phyloP scores from a whole-genome alignment of 345 rosid genomes.

The Streptanthus diversifolius region DNA sequence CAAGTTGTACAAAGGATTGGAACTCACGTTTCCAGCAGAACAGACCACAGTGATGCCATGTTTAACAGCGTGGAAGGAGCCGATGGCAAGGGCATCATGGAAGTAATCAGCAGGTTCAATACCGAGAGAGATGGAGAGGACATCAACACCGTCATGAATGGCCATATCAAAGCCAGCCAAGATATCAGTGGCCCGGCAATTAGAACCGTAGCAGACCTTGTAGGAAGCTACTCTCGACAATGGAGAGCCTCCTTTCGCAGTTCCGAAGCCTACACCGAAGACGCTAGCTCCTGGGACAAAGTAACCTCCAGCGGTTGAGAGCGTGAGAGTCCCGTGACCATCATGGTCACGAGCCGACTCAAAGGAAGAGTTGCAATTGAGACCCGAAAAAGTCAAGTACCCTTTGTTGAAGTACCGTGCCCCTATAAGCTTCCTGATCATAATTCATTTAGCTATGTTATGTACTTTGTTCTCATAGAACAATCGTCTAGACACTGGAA shows the following conservation, averaged over 20 bases:
- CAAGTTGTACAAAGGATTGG: slow-evolving; percentile 36
- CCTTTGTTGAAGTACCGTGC: slow-evolving; percentile 18
- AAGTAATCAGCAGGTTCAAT: not conserved
- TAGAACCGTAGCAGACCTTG: slow-evolving; percentile 33
- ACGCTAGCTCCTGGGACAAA: slow-evolving; percentile 4
- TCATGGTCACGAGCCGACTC: slow-evolving; percentile 1
- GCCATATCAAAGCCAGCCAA: slow-evolving; percentile 40
- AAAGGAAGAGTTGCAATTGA: not conserved
- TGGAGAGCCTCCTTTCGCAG: slow-evolving; percentile 17
- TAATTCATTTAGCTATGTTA: too few species aligned
- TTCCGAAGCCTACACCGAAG: not conserved
- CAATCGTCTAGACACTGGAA: not conserved
- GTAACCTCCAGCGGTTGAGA: slow-evolving; percentile 10
- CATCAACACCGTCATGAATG: slow-evolving; percentile 41
- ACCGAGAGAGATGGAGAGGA: slow-evolving; percentile 38
- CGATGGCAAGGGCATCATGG: not conserved
- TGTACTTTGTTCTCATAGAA: not conserved
- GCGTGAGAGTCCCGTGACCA: slow-evolving; percentile 10
- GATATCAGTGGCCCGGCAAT: slow-evolving; percentile 41
- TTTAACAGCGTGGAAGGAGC: slow-evolving; percentile 9
- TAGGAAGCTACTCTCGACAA: slow-evolving; percentile 44
- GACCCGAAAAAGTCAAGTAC: not conserved
- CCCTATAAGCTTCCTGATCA: slow-evolving; percentile 12
- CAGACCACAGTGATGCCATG: slow-evolving; percentile 15
- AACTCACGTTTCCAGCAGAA: slow-evolving; percentile 34